phyloP scores from a whole-genome alignment of 2,329 filamentous ascomycete species.

The Thielaviopsis euricoi region DNA sequence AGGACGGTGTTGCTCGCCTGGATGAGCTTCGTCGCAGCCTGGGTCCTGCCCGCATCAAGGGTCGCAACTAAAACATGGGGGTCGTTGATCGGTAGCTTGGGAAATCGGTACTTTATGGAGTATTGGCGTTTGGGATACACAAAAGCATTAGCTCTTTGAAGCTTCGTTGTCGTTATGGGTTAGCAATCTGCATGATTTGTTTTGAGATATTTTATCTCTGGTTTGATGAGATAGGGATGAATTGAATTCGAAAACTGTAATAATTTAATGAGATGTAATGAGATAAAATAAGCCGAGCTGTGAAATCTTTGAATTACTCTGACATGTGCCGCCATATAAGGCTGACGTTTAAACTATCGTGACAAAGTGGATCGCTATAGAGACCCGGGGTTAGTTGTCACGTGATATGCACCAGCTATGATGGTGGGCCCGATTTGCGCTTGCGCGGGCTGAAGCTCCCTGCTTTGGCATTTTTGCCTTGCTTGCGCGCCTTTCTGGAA shows the following conservation, averaged over 20 bases:
- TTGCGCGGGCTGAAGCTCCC: background rate
- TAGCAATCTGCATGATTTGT: background rate
- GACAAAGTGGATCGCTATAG: background rate
- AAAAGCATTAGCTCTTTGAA: background rate
- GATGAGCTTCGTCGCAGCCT: constrained; percentile 74
- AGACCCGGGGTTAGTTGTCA: background rate
- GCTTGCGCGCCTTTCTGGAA: background rate
- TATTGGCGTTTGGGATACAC: constrained; percentile 4
- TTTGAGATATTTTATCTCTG: background rate
- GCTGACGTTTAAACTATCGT: background rate
- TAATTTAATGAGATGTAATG: background rate
- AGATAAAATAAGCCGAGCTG: background rate
- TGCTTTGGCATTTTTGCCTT: background rate
- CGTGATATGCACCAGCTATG: background rate
- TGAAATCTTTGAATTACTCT: background rate
- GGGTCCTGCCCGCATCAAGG: constrained; percentile 52
- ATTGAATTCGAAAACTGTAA: background rate
- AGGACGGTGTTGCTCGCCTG: constrained; percentile 70
- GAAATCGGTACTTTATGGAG: constrained; percentile 1
- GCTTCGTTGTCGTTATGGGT: background rate
- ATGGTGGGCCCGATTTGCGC: background rate
- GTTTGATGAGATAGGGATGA: background rate
- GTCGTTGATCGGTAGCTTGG: background rate
- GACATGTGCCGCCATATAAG: background rate
- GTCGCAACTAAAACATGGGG: constrained; percentile 9